These are phyloP conservation scores for Scalesia atractyloides DNA, from an alignment of 129 eudicot species.

Conservation along the genomic window DNA sequence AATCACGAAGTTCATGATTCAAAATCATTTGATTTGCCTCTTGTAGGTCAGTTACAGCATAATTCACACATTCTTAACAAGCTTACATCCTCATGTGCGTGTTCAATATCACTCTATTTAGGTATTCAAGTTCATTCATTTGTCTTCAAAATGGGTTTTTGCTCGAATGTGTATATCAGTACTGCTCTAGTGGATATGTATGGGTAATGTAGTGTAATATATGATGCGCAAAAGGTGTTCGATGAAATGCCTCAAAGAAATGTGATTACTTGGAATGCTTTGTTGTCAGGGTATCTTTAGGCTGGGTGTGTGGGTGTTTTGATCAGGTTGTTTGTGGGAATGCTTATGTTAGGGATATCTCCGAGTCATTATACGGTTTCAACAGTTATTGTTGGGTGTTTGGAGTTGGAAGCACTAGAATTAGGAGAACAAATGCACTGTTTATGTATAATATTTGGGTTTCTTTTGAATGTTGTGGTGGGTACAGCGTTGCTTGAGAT, in stretches of 20 bases:
- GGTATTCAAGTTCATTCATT: slow-evolving; percentile 58
- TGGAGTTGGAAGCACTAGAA: slow-evolving; percentile 29
- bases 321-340: slow-evolving; percentile 33
- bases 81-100: slow-evolving; percentile 47
- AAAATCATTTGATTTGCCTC: neutral
- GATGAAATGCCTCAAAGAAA: slow-evolving; percentile 62
- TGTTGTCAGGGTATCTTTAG: slow-evolving; percentile 52
- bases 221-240: slow-evolving; percentile 43
- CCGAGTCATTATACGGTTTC: slow-evolving; percentile 45
- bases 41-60: slow-evolving; percentile 23
- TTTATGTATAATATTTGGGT: slow-evolving; percentile 45
- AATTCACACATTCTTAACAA: slow-evolving; percentile 46
- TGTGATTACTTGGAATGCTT: slow-evolving; percentile 62
- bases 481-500: slow-evolving; percentile 63
- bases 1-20: slow-evolving; percentile 7
- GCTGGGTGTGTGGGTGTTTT: slow-evolving; percentile 16
- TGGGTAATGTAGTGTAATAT: slow-evolving; percentile 45
- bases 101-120: slow-evolving; percentile 32
- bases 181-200: slow-evolving; percentile 57
- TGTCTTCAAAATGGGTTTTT: slow-evolving; percentile 47
- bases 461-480: slow-evolving; percentile 42
- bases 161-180: slow-evolving; percentile 44
- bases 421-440: slow-evolving; percentile 57
- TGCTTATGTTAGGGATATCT: slow-evolving; percentile 40
- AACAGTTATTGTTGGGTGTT: slow-evolving; percentile 47